Percentiles rank a stretch among this genome's conserved stretches.
Conservation (phyloP, 2,329 filamentous ascomycete genomes). For the Ilyonectria mors-panacis region DNA sequence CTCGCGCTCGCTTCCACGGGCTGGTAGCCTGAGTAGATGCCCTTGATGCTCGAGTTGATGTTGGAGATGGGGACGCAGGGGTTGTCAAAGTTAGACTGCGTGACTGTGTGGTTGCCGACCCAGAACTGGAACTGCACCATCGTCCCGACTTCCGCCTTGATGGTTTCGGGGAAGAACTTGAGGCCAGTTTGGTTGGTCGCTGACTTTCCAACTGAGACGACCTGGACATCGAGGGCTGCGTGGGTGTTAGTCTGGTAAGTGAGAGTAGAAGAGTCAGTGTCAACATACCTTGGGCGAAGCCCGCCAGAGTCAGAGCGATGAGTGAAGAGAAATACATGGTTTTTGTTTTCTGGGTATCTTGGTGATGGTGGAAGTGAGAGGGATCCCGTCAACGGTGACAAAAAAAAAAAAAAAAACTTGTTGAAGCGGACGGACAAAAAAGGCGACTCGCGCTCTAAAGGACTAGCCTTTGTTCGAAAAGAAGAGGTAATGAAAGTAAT, state of each 20-base stretch:
- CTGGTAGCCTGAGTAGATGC: conserved; percentile 79
- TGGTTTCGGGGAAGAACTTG: conserved; percentile 75
- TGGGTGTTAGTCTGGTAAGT: conserved; percentile 28
- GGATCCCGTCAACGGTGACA: conserved; percentile 35
- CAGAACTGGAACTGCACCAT: conserved; percentile 79
- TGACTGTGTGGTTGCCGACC: conserved; percentile 82
- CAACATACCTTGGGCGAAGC: conserved; percentile 62
- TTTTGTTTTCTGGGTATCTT: conserved; percentile 51
- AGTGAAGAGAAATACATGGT: conserved; percentile 68
- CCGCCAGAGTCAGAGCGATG: conserved; percentile 63
- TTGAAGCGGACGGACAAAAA: conserved; percentile 27
- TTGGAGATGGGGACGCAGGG: conserved; percentile 76
- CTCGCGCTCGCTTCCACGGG: conserved; percentile 68
- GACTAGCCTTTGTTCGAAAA: conserved; percentile 48
- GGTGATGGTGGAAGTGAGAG: conserved; percentile 44
- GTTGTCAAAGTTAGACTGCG: conserved; percentile 81
- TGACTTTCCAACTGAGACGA: conserved; percentile 73
- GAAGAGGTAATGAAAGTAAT: conserved; percentile 40
- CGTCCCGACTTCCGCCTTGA: conserved; percentile 74
- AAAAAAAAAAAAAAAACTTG: conserved; percentile 24
- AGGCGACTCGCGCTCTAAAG: conserved; percentile 52
- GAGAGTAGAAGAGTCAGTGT: neutral
- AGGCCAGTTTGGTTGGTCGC: conserved; percentile 66
- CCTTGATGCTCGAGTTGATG: conserved; percentile 66
- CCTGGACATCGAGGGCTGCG: conserved; percentile 65